phyloP scores from a whole-genome alignment of 371 early-diverging fungal genomes.

The Dichotomocladium elegans region DNA sequence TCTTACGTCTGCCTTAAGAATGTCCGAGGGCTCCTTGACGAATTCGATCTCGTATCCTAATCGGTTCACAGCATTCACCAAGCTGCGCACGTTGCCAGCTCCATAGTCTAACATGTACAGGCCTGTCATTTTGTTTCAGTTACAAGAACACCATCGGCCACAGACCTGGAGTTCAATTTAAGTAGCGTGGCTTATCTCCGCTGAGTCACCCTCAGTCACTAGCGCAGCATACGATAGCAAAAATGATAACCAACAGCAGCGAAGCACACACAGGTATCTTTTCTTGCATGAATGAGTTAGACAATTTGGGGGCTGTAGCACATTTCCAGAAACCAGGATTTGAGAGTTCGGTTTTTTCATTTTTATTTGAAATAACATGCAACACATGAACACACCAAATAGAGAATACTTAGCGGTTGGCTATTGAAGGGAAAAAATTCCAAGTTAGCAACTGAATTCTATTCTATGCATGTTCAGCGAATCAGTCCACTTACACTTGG shows the following conservation, averaged over 20 bases:
- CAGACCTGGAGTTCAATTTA: not conserved
- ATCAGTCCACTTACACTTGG: slow-evolving; percentile 42
- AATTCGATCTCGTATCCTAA: slow-evolving; percentile 83
- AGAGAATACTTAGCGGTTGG: slow-evolving; percentile 9
- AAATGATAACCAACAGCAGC: too few species aligned
- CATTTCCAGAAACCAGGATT: too few species aligned
- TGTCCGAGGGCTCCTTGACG: slow-evolving; percentile 73
- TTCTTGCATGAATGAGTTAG: too few species aligned
- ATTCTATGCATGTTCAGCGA: not conserved
- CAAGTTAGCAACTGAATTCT: too few species aligned
- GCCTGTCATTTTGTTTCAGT: slow-evolving; percentile 42
- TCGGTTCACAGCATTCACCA: slow-evolving; percentile 89
- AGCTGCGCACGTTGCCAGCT: slow-evolving; percentile 95
- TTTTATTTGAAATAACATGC: too few species aligned
- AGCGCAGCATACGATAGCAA: not conserved
- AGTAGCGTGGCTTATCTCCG: not conserved
- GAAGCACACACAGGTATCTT: too few species aligned
- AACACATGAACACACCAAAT: too few species aligned
- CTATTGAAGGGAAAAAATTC: not conserved
- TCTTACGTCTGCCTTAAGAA: slow-evolving; percentile 84
- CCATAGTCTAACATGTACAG: slow-evolving; percentile 94
- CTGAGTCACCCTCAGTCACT: not conserved
- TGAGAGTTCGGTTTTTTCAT: too few species aligned
- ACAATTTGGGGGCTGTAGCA: too few species aligned
- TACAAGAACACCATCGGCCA: not conserved